Evolutionary conservation across 2,329 filamentous ascomycete species (phyloP).

Genomic region (Aschersonia sp.): DNA sequence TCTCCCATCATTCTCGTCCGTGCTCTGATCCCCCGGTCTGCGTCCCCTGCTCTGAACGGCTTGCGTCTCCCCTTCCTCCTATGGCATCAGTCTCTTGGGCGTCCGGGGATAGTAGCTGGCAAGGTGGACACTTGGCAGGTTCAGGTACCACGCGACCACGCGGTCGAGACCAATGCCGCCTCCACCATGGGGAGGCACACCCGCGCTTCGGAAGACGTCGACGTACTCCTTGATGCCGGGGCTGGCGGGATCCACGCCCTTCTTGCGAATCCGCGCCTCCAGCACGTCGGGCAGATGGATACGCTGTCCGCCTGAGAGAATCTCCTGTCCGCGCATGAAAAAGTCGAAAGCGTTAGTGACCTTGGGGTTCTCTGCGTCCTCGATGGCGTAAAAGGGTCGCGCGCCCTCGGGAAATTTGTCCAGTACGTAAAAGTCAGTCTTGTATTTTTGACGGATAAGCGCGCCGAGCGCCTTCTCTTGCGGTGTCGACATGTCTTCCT

Average conservation of each 20-base stretch:
- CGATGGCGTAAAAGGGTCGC: slow-evolving; percentile 61
- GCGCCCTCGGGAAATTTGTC: slow-evolving; percentile 76
- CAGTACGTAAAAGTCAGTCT: slow-evolving; percentile 91
- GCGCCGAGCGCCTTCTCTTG: slow-evolving; percentile 83
- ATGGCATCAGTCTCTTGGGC: slow-evolving; percentile 43
- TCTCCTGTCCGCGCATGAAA: slow-evolving; percentile 86
- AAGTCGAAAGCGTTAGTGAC: slow-evolving; percentile 65
- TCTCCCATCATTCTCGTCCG: too few species aligned
- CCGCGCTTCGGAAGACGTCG: slow-evolving; percentile 64
- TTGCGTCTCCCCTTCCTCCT: neutral
- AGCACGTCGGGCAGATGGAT: slow-evolving; percentile 69
- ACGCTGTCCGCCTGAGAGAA: slow-evolving; percentile 83
- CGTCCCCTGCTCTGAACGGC: too few species aligned
- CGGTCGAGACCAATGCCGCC: slow-evolving; percentile 84
- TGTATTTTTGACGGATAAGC: slow-evolving; percentile 75
- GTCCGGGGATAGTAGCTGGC: slow-evolving; percentile 44
- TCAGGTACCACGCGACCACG: slow-evolving; percentile 55
- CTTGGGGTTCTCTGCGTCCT: slow-evolving; percentile 49
- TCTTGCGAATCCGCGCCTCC: slow-evolving; percentile 59
- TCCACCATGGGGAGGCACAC: slow-evolving; percentile 80
- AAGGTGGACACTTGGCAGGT: slow-evolving; percentile 43
- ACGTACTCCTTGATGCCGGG: slow-evolving; percentile 81
- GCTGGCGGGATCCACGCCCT: slow-evolving; percentile 66
- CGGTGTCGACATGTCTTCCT: slow-evolving; percentile 67
- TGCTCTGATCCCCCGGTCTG: too few species aligned